Percentiles rank a stretch among this genome's conserved stretches.
Conservation (phyloP, 2,329 filamentous ascomycete genomes). For the Didymella sp. region DNA sequence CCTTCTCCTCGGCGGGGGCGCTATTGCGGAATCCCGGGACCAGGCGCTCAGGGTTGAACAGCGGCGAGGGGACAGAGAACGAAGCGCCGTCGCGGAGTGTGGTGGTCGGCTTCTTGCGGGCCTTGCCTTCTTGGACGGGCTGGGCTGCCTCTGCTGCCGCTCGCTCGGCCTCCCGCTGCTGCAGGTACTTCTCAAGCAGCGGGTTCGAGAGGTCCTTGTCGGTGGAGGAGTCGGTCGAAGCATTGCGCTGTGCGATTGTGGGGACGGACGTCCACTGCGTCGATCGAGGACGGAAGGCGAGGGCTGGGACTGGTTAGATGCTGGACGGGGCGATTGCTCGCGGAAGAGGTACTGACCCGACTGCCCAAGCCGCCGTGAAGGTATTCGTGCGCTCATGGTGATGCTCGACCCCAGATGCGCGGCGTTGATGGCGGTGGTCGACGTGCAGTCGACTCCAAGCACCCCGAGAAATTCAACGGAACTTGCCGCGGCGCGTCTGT, state of each 20-base stretch:
- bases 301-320: slow-evolving; percentile 28
- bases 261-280: slow-evolving; percentile 25
- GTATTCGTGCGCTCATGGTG: slow-evolving; percentile 70
- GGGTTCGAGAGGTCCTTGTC: slow-evolving; percentile 54
- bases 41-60: slow-evolving; percentile 37
- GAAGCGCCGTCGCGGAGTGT: slow-evolving; percentile 27
- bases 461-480: slow-evolving; percentile 29
- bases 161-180: slow-evolving; percentile 24
- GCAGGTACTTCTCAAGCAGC: slow-evolving; percentile 67
- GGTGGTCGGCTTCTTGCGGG: slow-evolving; percentile 1
- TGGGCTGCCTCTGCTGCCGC: not conserved
- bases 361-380: slow-evolving; percentile 66
- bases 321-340: not conserved
- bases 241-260: slow-evolving; percentile 28
- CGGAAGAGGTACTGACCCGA: slow-evolving; percentile 59
- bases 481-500: slow-evolving; percentile 23
- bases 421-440: slow-evolving; percentile 25
- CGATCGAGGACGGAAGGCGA: slow-evolving; percentile 32
- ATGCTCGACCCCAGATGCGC: slow-evolving; percentile 36
- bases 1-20: slow-evolving; percentile 26
- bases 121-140: not conserved
- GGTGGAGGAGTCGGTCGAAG: slow-evolving; percentile 19
- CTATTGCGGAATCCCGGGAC: slow-evolving; percentile 36
- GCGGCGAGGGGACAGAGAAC: slow-evolving; percentile 26
- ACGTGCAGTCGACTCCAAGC: slow-evolving; percentile 21